A percentile compares a stretch with the other conserved stretches of the same genome.
Conservation (phyloP, 306 rosid genomes). For the Crotalaria pallida region DNA sequence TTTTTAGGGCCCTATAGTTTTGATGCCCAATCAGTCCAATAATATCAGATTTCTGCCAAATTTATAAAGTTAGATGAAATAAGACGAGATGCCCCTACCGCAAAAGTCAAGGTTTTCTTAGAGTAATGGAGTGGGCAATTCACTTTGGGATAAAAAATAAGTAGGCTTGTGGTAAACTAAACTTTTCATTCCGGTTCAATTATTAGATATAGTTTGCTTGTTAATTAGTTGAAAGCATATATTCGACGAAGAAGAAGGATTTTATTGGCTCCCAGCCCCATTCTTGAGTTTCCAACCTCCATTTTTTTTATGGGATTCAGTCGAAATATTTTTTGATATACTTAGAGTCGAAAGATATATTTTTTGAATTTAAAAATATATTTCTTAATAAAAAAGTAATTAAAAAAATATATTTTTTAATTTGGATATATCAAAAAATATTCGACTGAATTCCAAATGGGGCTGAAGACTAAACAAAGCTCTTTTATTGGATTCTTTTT, state of each 20-base stretch:
- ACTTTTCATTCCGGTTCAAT: not conserved
- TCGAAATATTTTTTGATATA: too few species aligned
- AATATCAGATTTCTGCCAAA: not conserved
- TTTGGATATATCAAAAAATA: too few species aligned
- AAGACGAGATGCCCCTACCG: constrained; percentile 31
- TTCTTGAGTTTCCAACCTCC: too few species aligned
- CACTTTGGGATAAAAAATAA: not conserved
- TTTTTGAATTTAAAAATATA: too few species aligned
- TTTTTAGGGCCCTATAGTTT: constrained; percentile 17
- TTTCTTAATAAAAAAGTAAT: too few species aligned
- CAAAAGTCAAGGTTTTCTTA: constrained; percentile 45
- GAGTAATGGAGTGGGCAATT: not conserved
- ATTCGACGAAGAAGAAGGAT: constrained; percentile 7
- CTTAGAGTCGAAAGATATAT: too few species aligned
- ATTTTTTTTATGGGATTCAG: too few species aligned
- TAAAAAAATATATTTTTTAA: too few species aligned
- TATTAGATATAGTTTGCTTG: not conserved
- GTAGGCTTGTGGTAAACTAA: not conserved
- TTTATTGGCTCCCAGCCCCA: constrained; percentile 25
- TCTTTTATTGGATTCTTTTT: too few species aligned
- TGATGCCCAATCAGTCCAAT: constrained; percentile 24
- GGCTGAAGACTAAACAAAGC: too few species aligned
- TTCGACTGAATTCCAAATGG: too few species aligned
- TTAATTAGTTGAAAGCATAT: constrained; percentile 37
- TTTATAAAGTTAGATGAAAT: not conserved